phyloP scores from a whole-genome alignment of 2,329 filamentous ascomycete genomes.

The Fusarium odoratissimum region DNA sequence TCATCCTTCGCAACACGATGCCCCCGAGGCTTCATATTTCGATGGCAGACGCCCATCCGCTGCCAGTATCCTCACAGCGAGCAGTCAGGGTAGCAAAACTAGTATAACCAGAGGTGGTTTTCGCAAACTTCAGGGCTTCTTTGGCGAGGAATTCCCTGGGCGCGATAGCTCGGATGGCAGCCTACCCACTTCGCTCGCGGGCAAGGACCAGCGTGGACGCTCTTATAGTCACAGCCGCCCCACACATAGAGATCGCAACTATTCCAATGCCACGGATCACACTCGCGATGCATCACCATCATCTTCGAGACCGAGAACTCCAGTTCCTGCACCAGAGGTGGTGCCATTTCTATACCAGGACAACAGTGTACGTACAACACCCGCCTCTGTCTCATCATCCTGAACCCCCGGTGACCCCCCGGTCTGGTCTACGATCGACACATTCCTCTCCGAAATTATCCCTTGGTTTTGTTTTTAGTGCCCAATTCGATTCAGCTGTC shows the following conservation, averaged over 20 bases:
- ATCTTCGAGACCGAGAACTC: constrained; percentile 83
- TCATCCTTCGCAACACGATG: constrained; percentile 60
- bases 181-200: constrained; percentile 60
- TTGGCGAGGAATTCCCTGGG: constrained; percentile 87
- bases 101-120: constrained; percentile 77
- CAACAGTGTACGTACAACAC: constrained; percentile 66
- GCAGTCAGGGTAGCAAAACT: constrained; percentile 84
- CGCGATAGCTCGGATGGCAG: constrained; percentile 80
- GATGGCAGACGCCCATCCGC: constrained; percentile 88
- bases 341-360: constrained; percentile 98
- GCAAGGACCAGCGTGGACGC: constrained; percentile 71
- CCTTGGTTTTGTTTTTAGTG: constrained; percentile 17
- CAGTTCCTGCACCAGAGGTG: constrained; percentile 88
- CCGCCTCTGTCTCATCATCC: constrained; percentile 41
- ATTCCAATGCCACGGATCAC: constrained; percentile 80
- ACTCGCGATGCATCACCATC: constrained; percentile 80
- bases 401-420: constrained; percentile 19
- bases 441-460: constrained; percentile 27
- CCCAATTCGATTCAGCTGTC: constrained; percentile 8
- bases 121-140: constrained; percentile 90
- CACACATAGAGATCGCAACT: constrained; percentile 78
- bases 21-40: constrained; percentile 69
- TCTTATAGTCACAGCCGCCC: constrained; percentile 70
- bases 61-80: constrained; percentile 82
- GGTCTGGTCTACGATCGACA: constrained; percentile 25